A percentile compares a stretch with the other conserved stretches of the same genome.
phyloP scores from a whole-genome alignment of 495 filamentous ascomycete genomes.

The Annulohypoxylon bovei region DNA sequence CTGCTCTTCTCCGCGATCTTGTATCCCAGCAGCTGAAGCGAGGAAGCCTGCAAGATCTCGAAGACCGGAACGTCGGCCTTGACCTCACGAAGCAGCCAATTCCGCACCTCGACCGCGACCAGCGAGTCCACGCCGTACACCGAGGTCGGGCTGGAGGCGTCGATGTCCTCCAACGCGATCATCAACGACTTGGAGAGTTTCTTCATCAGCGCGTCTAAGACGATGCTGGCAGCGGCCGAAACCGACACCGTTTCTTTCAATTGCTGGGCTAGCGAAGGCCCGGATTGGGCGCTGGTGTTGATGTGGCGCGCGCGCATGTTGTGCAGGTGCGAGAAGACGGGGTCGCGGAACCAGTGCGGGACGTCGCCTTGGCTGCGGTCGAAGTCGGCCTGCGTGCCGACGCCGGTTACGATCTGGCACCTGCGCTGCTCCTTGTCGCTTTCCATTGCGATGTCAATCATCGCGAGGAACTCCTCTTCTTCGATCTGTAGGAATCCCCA shows the following conservation, averaged over 20 bases:
- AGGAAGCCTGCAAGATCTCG: constrained; percentile 5
- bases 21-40: neutral
- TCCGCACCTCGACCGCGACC: constrained; percentile 53
- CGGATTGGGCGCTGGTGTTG: neutral
- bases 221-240: neutral
- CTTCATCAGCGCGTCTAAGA: constrained; percentile 8
- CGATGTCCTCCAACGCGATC: constrained; percentile 12
- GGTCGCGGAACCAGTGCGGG: neutral
- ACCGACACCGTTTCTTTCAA: constrained; percentile 3
- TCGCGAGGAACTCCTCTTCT: constrained; percentile 17
- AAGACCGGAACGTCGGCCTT: constrained; percentile 58
- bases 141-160: neutral
- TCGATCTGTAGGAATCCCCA: constrained; percentile 20
- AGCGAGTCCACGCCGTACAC: constrained; percentile 57
- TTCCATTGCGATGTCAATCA: constrained; percentile 5
- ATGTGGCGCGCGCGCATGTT: constrained; percentile 3
- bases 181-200: constrained; percentile 13
- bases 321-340: neutral
- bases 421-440: neutral
- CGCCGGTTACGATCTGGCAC: neutral
- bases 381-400: constrained; percentile 1
- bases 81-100: constrained; percentile 53
- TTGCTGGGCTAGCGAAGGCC: neutral
- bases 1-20: constrained; percentile 4
- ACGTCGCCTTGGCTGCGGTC: neutral